Base-by-base conservation (phyloP, 2,329 filamentous ascomycete genomes). In the Decorospora gaudefroyi region DNA sequence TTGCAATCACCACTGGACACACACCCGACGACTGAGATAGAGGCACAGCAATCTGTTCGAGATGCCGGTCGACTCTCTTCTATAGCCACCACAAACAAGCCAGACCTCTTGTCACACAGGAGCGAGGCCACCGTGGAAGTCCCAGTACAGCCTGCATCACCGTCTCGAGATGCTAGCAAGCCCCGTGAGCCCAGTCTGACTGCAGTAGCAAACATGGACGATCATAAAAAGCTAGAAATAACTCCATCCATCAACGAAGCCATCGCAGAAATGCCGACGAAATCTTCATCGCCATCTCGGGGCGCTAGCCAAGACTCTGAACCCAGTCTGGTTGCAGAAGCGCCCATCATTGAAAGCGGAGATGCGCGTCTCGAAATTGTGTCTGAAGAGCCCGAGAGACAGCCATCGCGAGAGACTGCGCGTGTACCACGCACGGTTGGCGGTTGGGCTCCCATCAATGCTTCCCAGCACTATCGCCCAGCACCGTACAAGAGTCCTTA, bases 381-480 rank as follows among this genome's bases (percentile, higher is more conserved):
- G 6, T 8, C 18, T 12, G 36, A 38, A 31, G 13, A 8, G 4
- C 12, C n/a, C 9, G 25, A 4, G 12, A 25, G 12, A 13, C 44
- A 31, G 19, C 28, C 29, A 17, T 33, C 28, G 10, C 35, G 15
- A 37, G 16, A 23, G 18, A 8, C 33, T 12, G 17, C 35, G 15
- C 30, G 19, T 27, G 8, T 32, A 25, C 12, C 32, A 38, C 31
- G 33, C 5, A 35, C 30, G n/a, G 28, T 42, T 17, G 29, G 38
- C 16, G 38, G 37, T 10, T 63, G 60, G 56, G 53, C 42, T 29
- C 47, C 59, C 10, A 56, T 58, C 33, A 62, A 59, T 30, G 42
- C 39, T 19, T 42, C 46, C 10, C 15, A 38, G 19, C 38, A 21
- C 7, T n/a, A 28, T 6, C 13, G 6, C 15, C 15, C 19, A 4